Conservation (phyloP, 129 eudicot species). For the Silybum marianum region DNA sequence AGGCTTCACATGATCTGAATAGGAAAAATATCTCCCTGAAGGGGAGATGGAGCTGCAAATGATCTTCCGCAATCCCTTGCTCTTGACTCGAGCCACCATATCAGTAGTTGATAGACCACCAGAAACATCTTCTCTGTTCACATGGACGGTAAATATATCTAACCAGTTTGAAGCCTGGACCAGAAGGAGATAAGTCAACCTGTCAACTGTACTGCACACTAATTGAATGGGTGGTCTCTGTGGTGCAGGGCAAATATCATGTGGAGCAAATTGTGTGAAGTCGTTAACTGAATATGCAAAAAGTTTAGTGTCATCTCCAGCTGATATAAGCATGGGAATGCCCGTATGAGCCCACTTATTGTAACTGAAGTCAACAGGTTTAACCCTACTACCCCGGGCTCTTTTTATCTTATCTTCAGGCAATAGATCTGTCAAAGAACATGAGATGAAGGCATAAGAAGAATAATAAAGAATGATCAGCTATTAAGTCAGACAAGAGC, state of each 20-base stretch:
- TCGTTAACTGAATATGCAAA: conserved; percentile 91
- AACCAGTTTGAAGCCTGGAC: conserved; percentile 65
- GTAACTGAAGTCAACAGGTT: conserved; percentile 73
- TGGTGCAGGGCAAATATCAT: conserved; percentile 96
- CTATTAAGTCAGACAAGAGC: background rate
- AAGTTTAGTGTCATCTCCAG: conserved; percentile 93
- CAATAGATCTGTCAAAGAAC: conserved; percentile 42
- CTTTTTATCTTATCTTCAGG: conserved; percentile 62
- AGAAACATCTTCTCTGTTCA: conserved; percentile 37
- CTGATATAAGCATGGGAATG: conserved; percentile 96
- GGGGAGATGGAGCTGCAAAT: conserved; percentile 76
- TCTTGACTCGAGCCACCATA: conserved; percentile 66
- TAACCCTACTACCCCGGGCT: conserved; percentile 52
- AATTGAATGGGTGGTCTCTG: conserved; percentile 78
- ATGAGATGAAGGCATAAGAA: background rate
- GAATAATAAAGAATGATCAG: background rate
- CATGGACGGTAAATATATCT: conserved; percentile 53
- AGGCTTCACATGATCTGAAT: conserved; percentile 66
- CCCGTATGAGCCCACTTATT: conserved; percentile 94
- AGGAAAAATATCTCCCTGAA: conserved; percentile 66
- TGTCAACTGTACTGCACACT: conserved; percentile 49
- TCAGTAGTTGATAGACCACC: conserved; percentile 55
- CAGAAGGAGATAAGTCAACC: conserved; percentile 66
- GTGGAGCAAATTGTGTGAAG: conserved; percentile 78
- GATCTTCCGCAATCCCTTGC: conserved; percentile 66